Conservation (phyloP, 2,329 filamentous ascomycete species). For the Fusarium hostae region DNA sequence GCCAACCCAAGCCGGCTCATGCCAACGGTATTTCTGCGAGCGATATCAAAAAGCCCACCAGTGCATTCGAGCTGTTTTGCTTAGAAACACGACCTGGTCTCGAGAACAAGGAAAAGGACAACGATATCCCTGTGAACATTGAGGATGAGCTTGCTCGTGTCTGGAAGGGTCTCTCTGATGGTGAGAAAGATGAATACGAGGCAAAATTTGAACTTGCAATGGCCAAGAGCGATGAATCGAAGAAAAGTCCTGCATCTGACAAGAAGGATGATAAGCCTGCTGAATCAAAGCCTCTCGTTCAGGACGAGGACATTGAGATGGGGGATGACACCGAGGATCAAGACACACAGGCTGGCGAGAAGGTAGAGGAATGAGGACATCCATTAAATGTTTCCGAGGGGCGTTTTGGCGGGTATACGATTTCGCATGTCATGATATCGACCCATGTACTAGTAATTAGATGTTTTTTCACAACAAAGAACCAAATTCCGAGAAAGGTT, state of each 20-base stretch:
- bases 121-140: constrained; percentile 50
- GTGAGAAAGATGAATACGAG: constrained; percentile 62
- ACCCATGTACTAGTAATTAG: constrained; percentile 25
- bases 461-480: constrained; percentile 15
- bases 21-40: constrained; percentile 56
- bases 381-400: constrained; percentile 26
- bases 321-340: constrained; percentile 58
- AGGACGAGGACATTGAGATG: constrained; percentile 64
- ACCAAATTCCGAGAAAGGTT: constrained; percentile 23
- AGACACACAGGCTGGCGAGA: constrained; percentile 50
- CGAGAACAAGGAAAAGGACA: constrained; percentile 56
- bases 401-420: constrained; percentile 41
- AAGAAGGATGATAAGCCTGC: constrained; percentile 45
- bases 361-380: constrained; percentile 47
- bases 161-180: constrained; percentile 65
- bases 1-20: constrained; percentile 46
- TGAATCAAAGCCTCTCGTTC: constrained; percentile 48
- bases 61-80: constrained; percentile 67
- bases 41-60: constrained; percentile 56
- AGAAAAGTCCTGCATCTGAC: constrained; percentile 34
- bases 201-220: constrained; percentile 45
- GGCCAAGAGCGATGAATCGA: constrained; percentile 42
- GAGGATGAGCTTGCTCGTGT: constrained; percentile 66
- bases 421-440: constrained; percentile 28
- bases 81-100: constrained; percentile 59